A percentile compares a stretch with the other conserved stretches of the same genome.
Evolutionary conservation across 2,329 filamentous ascomycete species (phyloP).

Genomic region (Aureobasidium namibiae): DNA sequence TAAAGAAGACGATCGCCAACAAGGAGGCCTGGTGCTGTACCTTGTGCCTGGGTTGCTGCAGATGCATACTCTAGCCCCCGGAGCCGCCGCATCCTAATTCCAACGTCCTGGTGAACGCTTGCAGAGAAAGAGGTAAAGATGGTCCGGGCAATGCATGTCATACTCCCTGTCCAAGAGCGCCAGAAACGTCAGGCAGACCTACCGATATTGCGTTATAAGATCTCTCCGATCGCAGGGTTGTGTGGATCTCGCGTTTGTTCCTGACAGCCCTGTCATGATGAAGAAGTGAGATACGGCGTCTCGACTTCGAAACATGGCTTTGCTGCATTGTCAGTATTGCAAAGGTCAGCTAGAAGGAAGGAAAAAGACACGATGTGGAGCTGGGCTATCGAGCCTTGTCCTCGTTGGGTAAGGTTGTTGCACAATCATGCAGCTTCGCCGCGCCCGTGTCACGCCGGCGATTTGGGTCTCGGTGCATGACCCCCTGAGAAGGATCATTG

Average conservation of each 20-base stretch:
- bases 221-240: neutral
- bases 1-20: constrained; percentile 4
- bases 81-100: constrained; percentile 4
- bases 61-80: constrained; percentile 7
- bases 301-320: constrained; percentile 1
- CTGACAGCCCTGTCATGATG: neutral
- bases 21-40: constrained; percentile 1
- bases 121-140: neutral
- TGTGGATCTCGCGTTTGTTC: neutral
- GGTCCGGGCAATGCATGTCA: constrained; percentile 7
- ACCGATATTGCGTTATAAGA: constrained; percentile 4
- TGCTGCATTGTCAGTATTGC: neutral
- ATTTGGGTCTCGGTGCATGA: neutral
- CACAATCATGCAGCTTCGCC: constrained; percentile 9
- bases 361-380: constrained; percentile 7
- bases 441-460: constrained; percentile 7
- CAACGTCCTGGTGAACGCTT: constrained; percentile 3
- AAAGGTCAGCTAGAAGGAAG: neutral
- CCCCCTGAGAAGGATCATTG: constrained; percentile 8
- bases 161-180: neutral
- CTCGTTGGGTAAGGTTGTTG: constrained; percentile 8
- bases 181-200: neutral
- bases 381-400: neutral
- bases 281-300: neutral
- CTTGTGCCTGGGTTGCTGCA: constrained; percentile 11